Evolutionary conservation across 2,329 filamentous ascomycete species (phyloP).

Genomic region (Graphiopsis chlorocephala): DNA sequence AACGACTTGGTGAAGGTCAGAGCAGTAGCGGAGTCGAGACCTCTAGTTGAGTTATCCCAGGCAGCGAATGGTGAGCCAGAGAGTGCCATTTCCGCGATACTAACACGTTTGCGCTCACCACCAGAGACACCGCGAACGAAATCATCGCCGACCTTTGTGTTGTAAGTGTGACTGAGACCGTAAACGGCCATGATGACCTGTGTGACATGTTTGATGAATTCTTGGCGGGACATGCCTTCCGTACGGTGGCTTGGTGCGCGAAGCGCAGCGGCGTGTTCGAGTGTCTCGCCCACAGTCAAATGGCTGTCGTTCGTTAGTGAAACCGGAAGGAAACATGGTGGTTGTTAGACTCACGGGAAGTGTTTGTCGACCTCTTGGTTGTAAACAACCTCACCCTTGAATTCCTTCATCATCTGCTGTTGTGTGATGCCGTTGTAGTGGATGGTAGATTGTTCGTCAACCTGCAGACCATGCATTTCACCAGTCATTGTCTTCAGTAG

Average conservation of each 20-base stretch:
- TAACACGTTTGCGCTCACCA: constrained; percentile 54
- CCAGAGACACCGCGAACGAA: constrained; percentile 62
- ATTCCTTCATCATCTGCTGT: constrained; percentile 46
- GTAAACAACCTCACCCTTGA: constrained; percentile 47
- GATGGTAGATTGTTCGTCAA: constrained; percentile 52
- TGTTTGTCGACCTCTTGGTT: constrained; percentile 51
- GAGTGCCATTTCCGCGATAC: constrained; percentile 54
- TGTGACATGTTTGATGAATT: constrained; percentile 46
- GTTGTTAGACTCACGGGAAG: constrained; percentile 41
- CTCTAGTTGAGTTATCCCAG: constrained; percentile 50
- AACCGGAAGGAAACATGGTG: background rate
- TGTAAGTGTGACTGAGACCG: constrained; percentile 54
- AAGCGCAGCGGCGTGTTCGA: constrained; percentile 55
- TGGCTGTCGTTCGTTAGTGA: constrained; percentile 30
- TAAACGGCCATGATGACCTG: constrained; percentile 54
- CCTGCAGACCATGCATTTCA: constrained; percentile 56
- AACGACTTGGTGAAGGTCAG: constrained; percentile 57
- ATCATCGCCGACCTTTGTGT: constrained; percentile 57
- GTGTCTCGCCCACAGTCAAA: constrained; percentile 56
- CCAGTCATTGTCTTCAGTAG: constrained; percentile 61
- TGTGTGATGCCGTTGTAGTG: constrained; percentile 59
- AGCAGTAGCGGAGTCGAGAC: constrained; percentile 56
- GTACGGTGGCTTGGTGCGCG: constrained; percentile 47
- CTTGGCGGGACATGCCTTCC: constrained; percentile 38
- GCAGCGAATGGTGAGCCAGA: constrained; percentile 39